phyloP scores from a whole-genome alignment of 805 yeast genomes.

The Kodamaea lidongshanica region DNA sequence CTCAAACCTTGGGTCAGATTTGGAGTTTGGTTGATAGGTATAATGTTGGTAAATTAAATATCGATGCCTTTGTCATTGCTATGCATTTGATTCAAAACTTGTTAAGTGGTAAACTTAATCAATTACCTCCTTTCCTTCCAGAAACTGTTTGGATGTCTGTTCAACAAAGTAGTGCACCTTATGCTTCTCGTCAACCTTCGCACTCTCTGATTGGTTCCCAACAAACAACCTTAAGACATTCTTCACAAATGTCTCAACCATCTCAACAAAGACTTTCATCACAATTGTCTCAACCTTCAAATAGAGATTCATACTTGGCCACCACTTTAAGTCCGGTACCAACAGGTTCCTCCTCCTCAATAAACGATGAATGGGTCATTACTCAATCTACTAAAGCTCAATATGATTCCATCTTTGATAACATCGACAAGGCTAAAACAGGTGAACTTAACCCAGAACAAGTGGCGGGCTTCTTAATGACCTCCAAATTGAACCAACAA shows the following conservation, averaged over 20 bases:
- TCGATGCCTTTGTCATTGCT: slow-evolving; percentile 79
- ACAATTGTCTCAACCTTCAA: slow-evolving; percentile 9
- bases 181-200: slow-evolving; percentile 22
- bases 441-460: slow-evolving; percentile 71
- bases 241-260: too few species aligned
- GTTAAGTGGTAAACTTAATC: slow-evolving; percentile 56
- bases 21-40: slow-evolving; percentile 84
- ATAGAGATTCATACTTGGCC: slow-evolving; percentile 14
- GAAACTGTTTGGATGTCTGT: slow-evolving; percentile 38
- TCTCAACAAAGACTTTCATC: too few species aligned
- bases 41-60: slow-evolving; percentile 64
- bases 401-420: slow-evolving; percentile 72
- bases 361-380: slow-evolving; percentile 56
- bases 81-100: slow-evolving; percentile 91
- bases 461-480: slow-evolving; percentile 82
- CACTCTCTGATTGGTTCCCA: slow-evolving; percentile 28
- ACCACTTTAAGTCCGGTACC: slow-evolving; percentile 8
- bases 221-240: slow-evolving; percentile 31
- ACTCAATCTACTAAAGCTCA: slow-evolving; percentile 65
- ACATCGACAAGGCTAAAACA: slow-evolving; percentile 57
- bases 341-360: slow-evolving; percentile 8
- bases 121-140: slow-evolving; percentile 43
- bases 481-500: slow-evolving; percentile 80
- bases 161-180: slow-evolving; percentile 7
- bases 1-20: slow-evolving; percentile 69